These are phyloP conservation scores for Chytriomyces hyalinus DNA, from an alignment of 192 early-diverging fungal species.

Conservation along the genomic window DNA sequence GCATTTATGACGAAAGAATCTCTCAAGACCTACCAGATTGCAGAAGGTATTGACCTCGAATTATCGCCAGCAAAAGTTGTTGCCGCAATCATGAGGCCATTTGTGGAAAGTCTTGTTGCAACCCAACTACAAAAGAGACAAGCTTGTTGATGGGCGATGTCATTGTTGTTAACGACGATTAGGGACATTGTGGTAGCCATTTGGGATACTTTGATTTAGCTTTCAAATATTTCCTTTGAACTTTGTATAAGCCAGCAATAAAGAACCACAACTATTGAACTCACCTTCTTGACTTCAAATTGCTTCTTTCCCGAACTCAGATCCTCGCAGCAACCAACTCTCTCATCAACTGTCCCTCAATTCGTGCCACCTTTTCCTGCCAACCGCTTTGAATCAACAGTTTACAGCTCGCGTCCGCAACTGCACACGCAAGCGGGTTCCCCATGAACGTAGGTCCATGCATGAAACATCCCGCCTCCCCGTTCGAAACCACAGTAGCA, in stretches of 20 bases:
- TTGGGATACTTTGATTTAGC: too few species aligned
- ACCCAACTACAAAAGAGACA: background rate
- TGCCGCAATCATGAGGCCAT: background rate
- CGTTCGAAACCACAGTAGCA: slow-evolving; percentile 68
- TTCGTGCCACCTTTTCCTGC: slow-evolving; percentile 6
- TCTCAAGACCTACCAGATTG: background rate
- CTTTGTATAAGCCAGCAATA: too few species aligned
- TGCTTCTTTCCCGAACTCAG: too few species aligned
- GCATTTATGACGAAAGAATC: background rate
- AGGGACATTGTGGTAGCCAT: too few species aligned
- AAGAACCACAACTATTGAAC: too few species aligned
- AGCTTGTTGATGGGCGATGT: too few species aligned
- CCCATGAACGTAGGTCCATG: slow-evolving; percentile 87
- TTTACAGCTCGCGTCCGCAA: slow-evolving; percentile 53
- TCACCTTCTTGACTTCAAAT: too few species aligned
- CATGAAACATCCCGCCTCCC: slow-evolving; percentile 73
- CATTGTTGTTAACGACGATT: too few species aligned
- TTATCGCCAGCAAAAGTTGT: background rate
- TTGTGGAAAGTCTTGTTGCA: background rate
- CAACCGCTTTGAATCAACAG: slow-evolving; percentile 19
- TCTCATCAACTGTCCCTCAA: slow-evolving; percentile 10
- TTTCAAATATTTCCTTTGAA: too few species aligned
- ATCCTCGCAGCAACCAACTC: slow-evolving; percentile 24
- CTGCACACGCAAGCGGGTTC: slow-evolving; percentile 79
- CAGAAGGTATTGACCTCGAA: background rate